A percentile compares a stretch with the other conserved stretches of the same genome.
Conservation (phyloP, 2,329 filamentous ascomycete genomes). For the Diaporthe sp. region DNA sequence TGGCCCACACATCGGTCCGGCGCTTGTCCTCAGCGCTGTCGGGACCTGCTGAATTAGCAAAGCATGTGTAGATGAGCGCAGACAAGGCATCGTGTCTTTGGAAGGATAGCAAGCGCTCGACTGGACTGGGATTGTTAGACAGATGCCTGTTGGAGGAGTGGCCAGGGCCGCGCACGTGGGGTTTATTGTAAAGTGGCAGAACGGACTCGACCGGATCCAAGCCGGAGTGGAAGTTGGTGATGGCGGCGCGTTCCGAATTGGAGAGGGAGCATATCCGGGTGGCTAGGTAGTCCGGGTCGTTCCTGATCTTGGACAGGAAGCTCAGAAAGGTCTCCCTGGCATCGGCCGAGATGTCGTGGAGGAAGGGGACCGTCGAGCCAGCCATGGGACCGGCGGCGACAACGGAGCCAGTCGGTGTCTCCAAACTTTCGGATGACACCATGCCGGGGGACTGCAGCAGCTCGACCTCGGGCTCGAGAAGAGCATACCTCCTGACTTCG, state of each 20-base stretch:
- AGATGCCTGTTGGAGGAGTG: conserved; percentile 48
- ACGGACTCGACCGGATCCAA: conserved; percentile 88
- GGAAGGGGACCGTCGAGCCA: conserved; percentile 67
- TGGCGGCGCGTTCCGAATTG: conserved; percentile 80
- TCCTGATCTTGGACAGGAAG: conserved; percentile 86
- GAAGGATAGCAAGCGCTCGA: conserved; percentile 89
- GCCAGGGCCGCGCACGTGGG: conserved; percentile 58
- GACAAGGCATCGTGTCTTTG: conserved; percentile 90
- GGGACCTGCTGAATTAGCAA: conserved; percentile 86
- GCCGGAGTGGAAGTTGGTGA: conserved; percentile 84
- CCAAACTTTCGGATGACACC: conserved; percentile 65
- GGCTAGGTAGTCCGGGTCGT: conserved; percentile 89
- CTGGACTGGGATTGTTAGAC: conserved; percentile 67
- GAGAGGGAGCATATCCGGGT: conserved; percentile 83
- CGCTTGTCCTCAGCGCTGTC: conserved; percentile 85
- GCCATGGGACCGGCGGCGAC: conserved; percentile 54
- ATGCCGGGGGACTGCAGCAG: conserved; percentile 65
- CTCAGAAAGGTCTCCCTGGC: conserved; percentile 82
- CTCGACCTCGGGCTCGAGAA: conserved; percentile 81
- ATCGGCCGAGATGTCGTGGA: conserved; percentile 81
- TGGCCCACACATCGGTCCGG: conserved; percentile 89
- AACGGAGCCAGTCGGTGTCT: conserved; percentile 61
- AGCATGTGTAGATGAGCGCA: conserved; percentile 88
- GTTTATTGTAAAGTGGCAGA: conserved; percentile 75
- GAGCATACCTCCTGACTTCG: conserved; percentile 77